Evolutionary conservation across 2,329 filamentous ascomycete species (phyloP), one percentile per base, ranked within the genome.

Genomic region (Neofusicoccum parvum): DNA sequence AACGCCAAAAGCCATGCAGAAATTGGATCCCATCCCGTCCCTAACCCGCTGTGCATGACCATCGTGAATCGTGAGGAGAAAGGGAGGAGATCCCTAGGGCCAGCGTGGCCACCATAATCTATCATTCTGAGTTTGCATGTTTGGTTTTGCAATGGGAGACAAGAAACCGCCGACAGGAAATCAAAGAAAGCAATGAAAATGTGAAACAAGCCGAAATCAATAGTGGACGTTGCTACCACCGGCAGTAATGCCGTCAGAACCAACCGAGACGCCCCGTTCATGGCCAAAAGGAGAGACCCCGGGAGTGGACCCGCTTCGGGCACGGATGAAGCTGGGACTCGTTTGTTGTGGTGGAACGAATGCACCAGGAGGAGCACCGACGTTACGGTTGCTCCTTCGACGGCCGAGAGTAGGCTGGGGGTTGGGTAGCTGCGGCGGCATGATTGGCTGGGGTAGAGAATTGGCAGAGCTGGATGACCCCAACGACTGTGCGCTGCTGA

Each of bases 351-450:
- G 68, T 39, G 72, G 68, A 20, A 68, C 59, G 27, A 72, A 76
- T 9, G 67, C 58, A n/a, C 67, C 68, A 37, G 71, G 67, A 11
- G 69, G 69, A 23, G 68, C 71, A 12, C 70, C 70, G 49, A 76
- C 74, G 60, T 73, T 76, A 46, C 76, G 76, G 58, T 71, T 77
- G 70, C 76, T 78, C 62, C 74, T 73, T 49, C 76, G 71, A 20
- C 76, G 71, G 37, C 68, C 68, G 11, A 78, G 70, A 9, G 27
- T 48, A 23, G 41, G 56, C 32, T 60, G 56, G 7, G 56, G 17
- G 7, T 20, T 39, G 32, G 41, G n/a, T 14, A 17, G 68, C 70
- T 41, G 76, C 73, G 39, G 54, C 45, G 59, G 36, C 12, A 41
- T 68, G 48, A 67, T 69, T n/a, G 71, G 67, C 5, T 73, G 74